Evolutionary conservation across 1,284 basidiomycete genomes (phyloP).

Genomic region (Cutaneotrichosporon mucoides): DNA sequence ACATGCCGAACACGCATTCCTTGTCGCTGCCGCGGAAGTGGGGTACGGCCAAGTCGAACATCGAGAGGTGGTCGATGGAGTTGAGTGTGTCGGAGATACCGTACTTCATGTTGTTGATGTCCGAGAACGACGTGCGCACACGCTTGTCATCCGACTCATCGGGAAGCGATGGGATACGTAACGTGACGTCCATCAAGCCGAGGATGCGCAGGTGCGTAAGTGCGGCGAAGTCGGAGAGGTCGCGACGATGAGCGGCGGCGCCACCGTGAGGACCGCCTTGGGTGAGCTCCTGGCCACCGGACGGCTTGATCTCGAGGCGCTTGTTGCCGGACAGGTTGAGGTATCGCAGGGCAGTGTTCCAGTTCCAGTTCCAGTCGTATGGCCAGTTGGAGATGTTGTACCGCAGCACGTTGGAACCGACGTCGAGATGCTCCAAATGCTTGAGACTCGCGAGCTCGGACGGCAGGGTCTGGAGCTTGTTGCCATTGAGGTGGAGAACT

Average conservation of each 20-base stretch:
- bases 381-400: slow-evolving; percentile 99
- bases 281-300: slow-evolving; percentile 51
- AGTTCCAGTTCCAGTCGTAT: slow-evolving; percentile 99
- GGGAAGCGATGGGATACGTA: slow-evolving; percentile 74
- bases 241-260: slow-evolving; percentile 38
- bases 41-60: slow-evolving; percentile 91
- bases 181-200: slow-evolving; percentile 96
- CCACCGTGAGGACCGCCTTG: background rate
- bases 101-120: slow-evolving; percentile 90
- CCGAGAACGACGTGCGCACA: slow-evolving; percentile 84
- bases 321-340: slow-evolving; percentile 85
- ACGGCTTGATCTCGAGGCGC: slow-evolving; percentile 78
- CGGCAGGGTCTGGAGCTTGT: slow-evolving; percentile 87
- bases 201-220: slow-evolving; percentile 78
- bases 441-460: slow-evolving; percentile 82
- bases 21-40: slow-evolving; percentile 71
- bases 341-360: slow-evolving; percentile 88
- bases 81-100: slow-evolving; percentile 96
- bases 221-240: slow-evolving; percentile 80
- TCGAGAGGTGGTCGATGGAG: slow-evolving; percentile 66
- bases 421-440: slow-evolving; percentile 79
- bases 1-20: slow-evolving; percentile 95
- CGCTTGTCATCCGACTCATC: slow-evolving; percentile 90
- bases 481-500: slow-evolving; percentile 87
- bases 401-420: slow-evolving; percentile 89